Percentiles rank a stretch among this genome's conserved stretches.
Conservation (phyloP, 441 rosid genomes). For the Gossypium davidsonii region DNA sequence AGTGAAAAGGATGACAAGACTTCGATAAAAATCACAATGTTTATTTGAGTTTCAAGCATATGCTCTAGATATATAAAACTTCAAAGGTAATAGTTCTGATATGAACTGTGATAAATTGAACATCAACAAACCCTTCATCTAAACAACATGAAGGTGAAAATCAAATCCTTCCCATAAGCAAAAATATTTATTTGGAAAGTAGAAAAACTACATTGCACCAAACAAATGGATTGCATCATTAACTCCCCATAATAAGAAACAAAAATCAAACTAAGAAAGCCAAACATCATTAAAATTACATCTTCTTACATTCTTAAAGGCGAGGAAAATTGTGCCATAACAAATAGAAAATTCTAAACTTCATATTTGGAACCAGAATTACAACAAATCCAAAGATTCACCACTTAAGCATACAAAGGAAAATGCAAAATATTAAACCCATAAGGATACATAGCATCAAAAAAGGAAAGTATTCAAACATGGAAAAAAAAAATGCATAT, state of each 20-base stretch:
- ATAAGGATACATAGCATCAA: not conserved
- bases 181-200: not conserved
- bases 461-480: not conserved
- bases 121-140: not conserved
- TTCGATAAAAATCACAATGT: not conserved
- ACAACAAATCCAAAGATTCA: not conserved
- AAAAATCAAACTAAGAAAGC: not conserved
- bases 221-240: not conserved
- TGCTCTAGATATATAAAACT: no score
- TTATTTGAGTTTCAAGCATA: not conserved
- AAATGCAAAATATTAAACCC: not conserved
- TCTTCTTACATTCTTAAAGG: not conserved
- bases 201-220: not conserved
- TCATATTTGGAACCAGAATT: not conserved
- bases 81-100: not conserved
- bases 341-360: not conserved
- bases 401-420: not conserved
- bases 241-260: not conserved
- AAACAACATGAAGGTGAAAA: not conserved
- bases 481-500: not conserved
- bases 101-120: not conserved
- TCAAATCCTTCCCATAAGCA: not conserved
- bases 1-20: not conserved
- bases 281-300: not conserved
- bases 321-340: not conserved